Evolutionary conservation across 257 asterid species (phyloP), one percentile per base, ranked within the genome.

Genomic region (Lavandula angustifolia): DNA sequence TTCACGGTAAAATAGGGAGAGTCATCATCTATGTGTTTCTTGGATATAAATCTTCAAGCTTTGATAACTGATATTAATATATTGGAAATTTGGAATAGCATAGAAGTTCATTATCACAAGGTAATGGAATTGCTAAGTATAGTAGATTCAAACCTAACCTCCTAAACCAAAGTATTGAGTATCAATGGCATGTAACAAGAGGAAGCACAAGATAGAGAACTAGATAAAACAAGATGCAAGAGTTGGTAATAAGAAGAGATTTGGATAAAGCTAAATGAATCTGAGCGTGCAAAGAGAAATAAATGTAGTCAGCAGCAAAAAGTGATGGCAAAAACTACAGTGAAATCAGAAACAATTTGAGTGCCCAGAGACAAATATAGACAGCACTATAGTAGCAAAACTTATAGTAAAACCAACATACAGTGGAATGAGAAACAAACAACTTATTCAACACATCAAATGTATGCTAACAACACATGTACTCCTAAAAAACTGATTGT

Each of bases 221-320:
- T 50, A 44, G 37, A 64, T 7, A 42, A 54, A 17, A 54, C 43
- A 18, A 49, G 62, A 68, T 51, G 54, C 49, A 44, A 42, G 31
- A 59, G 4, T 12, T 29, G 56, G 9, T 4, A 12, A 27, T 60
- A 38, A 10, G 27, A 47, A 47, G 17, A 32, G 4, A 54, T 17
- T 3, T 41, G 50, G 5, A 18, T 18, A 16, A 47, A 56, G 48
- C 9, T 14, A 49, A 63, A 33, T 4, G 17, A 50, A 42, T 22
- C 46, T 18, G 9, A 11, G 9, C 14, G 37, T 29, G 38, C 7
- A 16, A 17, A 16, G n/a, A 7, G 55, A 48, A 31, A 46, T 35
- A 62, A 7, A 48, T 9, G 22, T 14, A 57, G 64, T 8, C 50
- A 57, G 57, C 12, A 41, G 47, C 41, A 17, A 9, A 6, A 5